Base-by-base conservation (phyloP, 208 protist genomes). In the Phytomonas sp. region DNA sequence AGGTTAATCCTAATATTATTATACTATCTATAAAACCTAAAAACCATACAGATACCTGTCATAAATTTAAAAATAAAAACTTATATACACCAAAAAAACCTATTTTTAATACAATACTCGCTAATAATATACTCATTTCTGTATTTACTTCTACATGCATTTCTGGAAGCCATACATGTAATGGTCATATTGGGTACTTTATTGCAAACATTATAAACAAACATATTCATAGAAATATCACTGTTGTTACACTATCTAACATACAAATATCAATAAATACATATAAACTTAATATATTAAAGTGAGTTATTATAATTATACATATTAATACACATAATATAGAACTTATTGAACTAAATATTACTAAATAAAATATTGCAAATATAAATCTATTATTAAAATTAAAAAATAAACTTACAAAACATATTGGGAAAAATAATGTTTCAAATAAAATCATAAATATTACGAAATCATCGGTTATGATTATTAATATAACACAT, bases 21-120 rank as follows among this genome's bases (percentile, higher is more conserved):
- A 84, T 59, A 70, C 67, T 76, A 79, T 92, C 81, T 33, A 92
- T 77, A 79, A 92, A 83, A 71, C 83, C 83, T 76, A 89, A 72
- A 84, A 89, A 92, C 79, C 79, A 92, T 71, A 89, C 76, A 49
- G 83, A 92, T 65, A 87, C 64, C 72, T 80, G 73, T 69, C 78
- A 83, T 79, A 92, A 88, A 71, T 61, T 70, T 77, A 92, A 71
- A 84, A 81, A 92, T 75, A 92, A 77, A 79, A 89, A 92, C 74
- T 92, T 92, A 80, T 82, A 92, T 30, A 92, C 63, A 60, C 86
- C 86, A 71, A 92, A 92, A 89, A 92, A 92, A 81, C 86, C 86
- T 77, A 92, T 89, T 84, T 92, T 92, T 76, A 92, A 75, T 26
- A 92, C 83, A 67, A 92, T 69, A 73, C 79, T 84, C 26, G 82